Conservation (phyloP, 441 rosid genomes). For the Flueggea neowawraea region DNA sequence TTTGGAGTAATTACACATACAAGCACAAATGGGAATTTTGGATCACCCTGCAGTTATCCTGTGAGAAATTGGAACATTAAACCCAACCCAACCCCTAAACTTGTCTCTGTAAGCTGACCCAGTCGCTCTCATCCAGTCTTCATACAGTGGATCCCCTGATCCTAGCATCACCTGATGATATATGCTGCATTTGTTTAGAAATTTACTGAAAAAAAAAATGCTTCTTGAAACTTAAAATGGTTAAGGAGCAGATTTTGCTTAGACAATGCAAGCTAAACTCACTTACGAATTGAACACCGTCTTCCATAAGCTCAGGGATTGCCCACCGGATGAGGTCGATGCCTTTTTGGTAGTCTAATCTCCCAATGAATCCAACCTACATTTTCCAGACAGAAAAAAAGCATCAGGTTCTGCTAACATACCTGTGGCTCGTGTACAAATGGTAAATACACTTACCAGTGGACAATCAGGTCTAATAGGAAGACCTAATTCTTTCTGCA, state of each 20-base stretch:
- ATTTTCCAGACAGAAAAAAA: slow-evolving; percentile 10
- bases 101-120: slow-evolving; percentile 67
- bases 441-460: slow-evolving; percentile 34
- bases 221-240: no score
- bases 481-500: slow-evolving; percentile 89
- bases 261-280: slow-evolving; percentile 18
- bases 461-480: slow-evolving; percentile 84
- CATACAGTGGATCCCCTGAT: slow-evolving; percentile 73
- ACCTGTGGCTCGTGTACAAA: no score
- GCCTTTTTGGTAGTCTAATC: slow-evolving; percentile 96
- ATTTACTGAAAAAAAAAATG: no score
- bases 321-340: slow-evolving; percentile 75
- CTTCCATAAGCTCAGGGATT: slow-evolving; percentile 72
- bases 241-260: no score
- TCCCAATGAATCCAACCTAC: slow-evolving; percentile 96
- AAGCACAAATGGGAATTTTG: slow-evolving; percentile 1
- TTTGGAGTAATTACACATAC: slow-evolving; percentile 3
- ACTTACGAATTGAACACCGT: slow-evolving; percentile 93
- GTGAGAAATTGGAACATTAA: slow-evolving; percentile 88
- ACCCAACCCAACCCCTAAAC: slow-evolving; percentile 97
- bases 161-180: slow-evolving; percentile 86
- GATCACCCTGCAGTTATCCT: slow-evolving; percentile 92
- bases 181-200: not conserved
- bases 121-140: slow-evolving; percentile 83
- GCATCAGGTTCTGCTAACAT: no score